These are phyloP conservation scores for Vitellaria paradoxa DNA, from an alignment of 179 eudicot species.

Conservation along the genomic window DNA sequence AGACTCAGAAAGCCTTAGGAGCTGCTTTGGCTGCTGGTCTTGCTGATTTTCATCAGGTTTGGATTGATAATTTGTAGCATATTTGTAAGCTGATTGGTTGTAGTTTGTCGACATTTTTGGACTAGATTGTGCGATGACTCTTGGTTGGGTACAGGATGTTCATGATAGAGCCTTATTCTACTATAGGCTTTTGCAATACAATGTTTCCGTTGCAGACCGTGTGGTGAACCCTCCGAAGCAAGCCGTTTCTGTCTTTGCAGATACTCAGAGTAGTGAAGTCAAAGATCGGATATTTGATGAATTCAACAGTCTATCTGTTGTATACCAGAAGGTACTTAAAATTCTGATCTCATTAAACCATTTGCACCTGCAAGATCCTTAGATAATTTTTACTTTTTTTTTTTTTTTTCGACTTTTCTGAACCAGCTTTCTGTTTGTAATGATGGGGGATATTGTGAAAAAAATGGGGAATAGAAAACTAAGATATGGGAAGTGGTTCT, in stretches of 20 bases:
- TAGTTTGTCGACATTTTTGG: not conserved
- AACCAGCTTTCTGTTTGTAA: not conserved
- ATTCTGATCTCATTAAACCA: too few species aligned
- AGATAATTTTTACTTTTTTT: too few species aligned
- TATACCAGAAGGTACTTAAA: conserved; percentile 77
- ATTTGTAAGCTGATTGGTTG: not conserved
- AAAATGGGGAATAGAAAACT: too few species aligned
- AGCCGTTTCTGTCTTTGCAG: conserved; percentile 99
- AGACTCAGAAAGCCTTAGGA: conserved; percentile 91
- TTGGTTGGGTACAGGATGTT: conserved; percentile 75
- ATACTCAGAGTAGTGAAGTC: conserved; percentile 89
- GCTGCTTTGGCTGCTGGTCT: conserved; percentile 92
- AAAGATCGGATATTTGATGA: conserved; percentile 98
- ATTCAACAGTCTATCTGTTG: conserved; percentile 93
- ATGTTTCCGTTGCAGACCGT: conserved; percentile 68
- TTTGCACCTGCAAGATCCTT: too few species aligned
- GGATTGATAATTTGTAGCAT: not conserved
- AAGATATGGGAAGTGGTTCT: not conserved
- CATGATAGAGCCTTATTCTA: conserved; percentile 95
- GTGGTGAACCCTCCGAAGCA: conserved; percentile 98
- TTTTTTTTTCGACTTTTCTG: too few species aligned
- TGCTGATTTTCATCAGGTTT: conserved; percentile 97
- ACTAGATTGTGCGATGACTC: conserved; percentile 2
- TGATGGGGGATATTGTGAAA: not conserved
- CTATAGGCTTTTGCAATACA: conserved; percentile 83